These are phyloP conservation scores for Rhodotorula sp. DNA, from an alignment of 1,284 basidiomycete species.

Conservation along the genomic window DNA sequence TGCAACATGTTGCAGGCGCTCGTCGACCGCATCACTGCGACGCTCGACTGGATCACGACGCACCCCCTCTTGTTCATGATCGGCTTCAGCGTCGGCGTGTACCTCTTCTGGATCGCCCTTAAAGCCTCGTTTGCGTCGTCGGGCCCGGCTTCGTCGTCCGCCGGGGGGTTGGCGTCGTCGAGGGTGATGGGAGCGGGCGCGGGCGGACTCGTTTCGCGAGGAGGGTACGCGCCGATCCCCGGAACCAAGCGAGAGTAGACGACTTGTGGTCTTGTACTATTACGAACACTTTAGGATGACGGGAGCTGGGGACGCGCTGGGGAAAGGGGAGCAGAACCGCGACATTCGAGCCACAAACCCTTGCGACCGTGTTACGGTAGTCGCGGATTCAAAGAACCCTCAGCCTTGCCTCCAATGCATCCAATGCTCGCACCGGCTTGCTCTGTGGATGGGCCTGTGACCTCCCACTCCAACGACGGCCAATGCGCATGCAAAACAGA, in stretches of 20 bases:
- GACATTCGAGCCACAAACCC: too few relatives aligned
- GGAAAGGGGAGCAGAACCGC: too few relatives aligned
- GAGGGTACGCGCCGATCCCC: not conserved
- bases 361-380: too few relatives aligned
- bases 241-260: not conserved
- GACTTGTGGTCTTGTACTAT: not conserved
- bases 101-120: conserved; percentile 38
- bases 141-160: not conserved
- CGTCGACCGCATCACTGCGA: conserved; percentile 1
- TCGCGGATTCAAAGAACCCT: too few relatives aligned
- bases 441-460: too few relatives aligned
- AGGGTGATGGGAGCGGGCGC: not conserved
- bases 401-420: too few relatives aligned
- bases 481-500: too few relatives aligned
- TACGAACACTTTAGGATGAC: too few relatives aligned
- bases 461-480: too few relatives aligned
- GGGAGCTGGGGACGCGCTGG: too few relatives aligned
- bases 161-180: not conserved
- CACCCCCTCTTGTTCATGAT: conserved; percentile 49
- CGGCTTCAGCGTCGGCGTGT: conserved; percentile 42
- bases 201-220: not conserved
- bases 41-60: conserved; percentile 33
- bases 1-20: not conserved
- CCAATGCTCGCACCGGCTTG: too few relatives aligned
- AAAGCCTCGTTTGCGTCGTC: conserved; percentile 4